Conservation (phyloP, 1,139 yeast species). For the Magnusiomyces suaveolens region DNA sequence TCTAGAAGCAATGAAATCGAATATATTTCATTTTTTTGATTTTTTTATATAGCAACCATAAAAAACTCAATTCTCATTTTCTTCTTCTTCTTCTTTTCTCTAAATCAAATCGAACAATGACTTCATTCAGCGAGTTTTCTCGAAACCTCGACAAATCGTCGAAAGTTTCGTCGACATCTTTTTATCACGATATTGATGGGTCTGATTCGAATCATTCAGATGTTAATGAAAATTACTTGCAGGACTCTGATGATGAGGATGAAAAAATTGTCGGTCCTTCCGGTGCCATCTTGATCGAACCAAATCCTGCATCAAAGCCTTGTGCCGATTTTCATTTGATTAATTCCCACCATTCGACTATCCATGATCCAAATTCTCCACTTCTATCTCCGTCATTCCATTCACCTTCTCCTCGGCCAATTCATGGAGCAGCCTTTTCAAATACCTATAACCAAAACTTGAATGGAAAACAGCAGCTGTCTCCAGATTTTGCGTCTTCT, state of each 20-base stretch:
- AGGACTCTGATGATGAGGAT: background rate
- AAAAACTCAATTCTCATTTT: too few species aligned
- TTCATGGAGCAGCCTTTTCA: background rate
- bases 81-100: too few species aligned
- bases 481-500: slow-evolving; percentile 8
- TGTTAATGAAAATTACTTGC: background rate
- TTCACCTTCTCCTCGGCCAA: background rate
- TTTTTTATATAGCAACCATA: too few species aligned
- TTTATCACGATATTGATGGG: slow-evolving; percentile 4
- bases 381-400: slow-evolving; percentile 4
- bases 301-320: background rate
- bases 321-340: too few species aligned
- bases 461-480: background rate
- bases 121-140: background rate
- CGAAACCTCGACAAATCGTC: background rate
- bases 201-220: slow-evolving; percentile 10
- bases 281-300: background rate
- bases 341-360: too few species aligned
- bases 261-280: too few species aligned
- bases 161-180: slow-evolving; percentile 5
- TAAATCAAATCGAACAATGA: too few species aligned
- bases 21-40: too few species aligned
- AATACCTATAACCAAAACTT: background rate
- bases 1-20: too few species aligned
- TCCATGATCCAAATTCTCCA: too few species aligned